Percentiles rank a stretch among this genome's conserved stretches.
Conservation (phyloP, 23 red algal species). For the Cyanidioschyzon merolae region DNA sequence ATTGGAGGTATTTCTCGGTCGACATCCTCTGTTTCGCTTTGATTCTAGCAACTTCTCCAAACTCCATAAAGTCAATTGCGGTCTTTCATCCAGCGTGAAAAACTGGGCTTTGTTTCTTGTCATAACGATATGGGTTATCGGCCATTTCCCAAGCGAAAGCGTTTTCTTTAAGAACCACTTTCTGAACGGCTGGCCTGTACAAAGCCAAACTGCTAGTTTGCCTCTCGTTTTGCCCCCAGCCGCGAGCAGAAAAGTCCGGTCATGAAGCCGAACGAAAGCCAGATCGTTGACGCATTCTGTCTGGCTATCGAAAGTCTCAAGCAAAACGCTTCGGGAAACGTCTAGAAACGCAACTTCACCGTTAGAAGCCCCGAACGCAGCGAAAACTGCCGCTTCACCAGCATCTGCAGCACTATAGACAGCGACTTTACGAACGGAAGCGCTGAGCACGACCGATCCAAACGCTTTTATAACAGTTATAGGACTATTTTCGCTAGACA, state of each 20-base stretch:
- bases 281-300: neutral
- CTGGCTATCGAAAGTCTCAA: neutral
- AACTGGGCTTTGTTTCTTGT: neutral
- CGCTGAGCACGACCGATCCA: neutral
- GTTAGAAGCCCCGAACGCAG: neutral
- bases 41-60: neutral
- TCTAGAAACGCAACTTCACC: neutral
- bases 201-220: neutral
- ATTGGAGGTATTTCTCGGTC: too few relatives aligned
- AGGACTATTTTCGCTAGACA: too few relatives aligned
- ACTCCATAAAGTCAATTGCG: neutral
- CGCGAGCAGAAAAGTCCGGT: neutral
- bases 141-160: neutral
- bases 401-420: neutral
- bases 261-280: neutral
- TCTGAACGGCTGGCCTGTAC: neutral
- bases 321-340: neutral
- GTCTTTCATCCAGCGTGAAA: neutral
- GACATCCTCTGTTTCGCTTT: too few relatives aligned
- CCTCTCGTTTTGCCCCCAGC: neutral
- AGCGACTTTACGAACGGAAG: neutral
- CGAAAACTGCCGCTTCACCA: neutral
- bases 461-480: too few relatives aligned
- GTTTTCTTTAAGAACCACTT: neutral
- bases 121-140: neutral